phyloP scores from a whole-genome alignment of 1,284 basidiomycete species.

The Ustilago bromivora region DNA sequence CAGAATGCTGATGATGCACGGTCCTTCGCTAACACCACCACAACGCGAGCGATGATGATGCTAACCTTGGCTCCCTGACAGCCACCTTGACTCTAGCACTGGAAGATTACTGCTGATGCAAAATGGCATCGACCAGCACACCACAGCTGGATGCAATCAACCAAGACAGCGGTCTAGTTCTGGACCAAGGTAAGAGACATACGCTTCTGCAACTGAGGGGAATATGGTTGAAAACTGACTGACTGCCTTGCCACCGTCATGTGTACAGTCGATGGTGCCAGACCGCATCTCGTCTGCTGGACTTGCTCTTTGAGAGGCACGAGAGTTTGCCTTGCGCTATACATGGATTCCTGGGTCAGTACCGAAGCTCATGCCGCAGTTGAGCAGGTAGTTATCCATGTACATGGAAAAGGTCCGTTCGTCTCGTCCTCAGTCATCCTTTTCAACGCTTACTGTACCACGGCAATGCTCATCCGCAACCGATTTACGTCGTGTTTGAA shows the following conservation, averaged over 20 bases:
- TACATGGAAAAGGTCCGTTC: constrained; percentile 29
- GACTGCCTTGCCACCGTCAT: neutral
- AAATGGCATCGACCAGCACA: neutral
- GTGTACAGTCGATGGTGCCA: constrained; percentile 7
- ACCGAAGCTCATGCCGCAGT: neutral
- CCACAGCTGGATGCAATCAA: neutral
- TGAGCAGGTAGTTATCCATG: constrained; percentile 25
- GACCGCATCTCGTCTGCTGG: constrained; percentile 6
- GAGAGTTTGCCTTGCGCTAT: constrained; percentile 2
- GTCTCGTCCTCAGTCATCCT: neutral
- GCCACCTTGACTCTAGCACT: too few relatives aligned
- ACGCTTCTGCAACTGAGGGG: neutral
- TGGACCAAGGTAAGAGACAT: neutral
- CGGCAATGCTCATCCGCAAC: neutral
- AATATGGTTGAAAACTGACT: too few relatives aligned
- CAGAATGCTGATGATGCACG: constrained; percentile 3
- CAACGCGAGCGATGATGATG: neutral
- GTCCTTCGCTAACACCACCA: neutral
- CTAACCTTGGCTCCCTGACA: neutral
- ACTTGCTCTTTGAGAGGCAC: neutral
- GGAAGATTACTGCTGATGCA: neutral
- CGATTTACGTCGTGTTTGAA: too few relatives aligned
- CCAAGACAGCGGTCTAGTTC: neutral
- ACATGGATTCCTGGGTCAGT: constrained; percentile 3
- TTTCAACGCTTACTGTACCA: too few relatives aligned